Evolutionary conservation across 1,284 basidiomycete species (phyloP).

Genomic region (Hymenochaete sp.): DNA sequence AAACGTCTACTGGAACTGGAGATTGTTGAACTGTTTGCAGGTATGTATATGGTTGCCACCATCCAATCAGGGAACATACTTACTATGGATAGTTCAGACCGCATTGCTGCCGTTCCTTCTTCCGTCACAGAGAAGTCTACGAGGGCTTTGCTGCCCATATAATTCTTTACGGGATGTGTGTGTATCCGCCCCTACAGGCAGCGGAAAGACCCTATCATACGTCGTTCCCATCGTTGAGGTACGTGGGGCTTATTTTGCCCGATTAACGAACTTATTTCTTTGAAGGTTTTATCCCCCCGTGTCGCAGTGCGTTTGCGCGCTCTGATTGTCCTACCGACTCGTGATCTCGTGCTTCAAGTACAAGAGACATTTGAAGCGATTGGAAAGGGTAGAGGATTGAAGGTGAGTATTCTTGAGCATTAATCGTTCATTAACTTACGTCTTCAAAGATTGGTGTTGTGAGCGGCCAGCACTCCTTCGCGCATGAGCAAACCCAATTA

Average conservation of each 20-base stretch:
- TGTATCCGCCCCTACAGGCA: conserved; percentile 96
- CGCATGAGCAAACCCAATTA: conserved; percentile 70
- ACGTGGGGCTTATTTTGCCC: conserved; percentile 17
- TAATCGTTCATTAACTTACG: conserved; percentile 6
- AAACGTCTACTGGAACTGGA: conserved; percentile 66
- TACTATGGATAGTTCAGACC: conserved; percentile 60
- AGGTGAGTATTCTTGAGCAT: conserved; percentile 40
- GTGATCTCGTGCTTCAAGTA: conserved; percentile 93
- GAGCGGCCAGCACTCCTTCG: conserved; percentile 79
- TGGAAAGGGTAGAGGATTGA: conserved; percentile 78
- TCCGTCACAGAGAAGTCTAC: conserved; percentile 29
- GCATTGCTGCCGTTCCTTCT: conserved; percentile 74
- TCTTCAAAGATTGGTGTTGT: conserved; percentile 60
- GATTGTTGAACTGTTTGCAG: conserved; percentile 78
- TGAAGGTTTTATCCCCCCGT: conserved; percentile 60
- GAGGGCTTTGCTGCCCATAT: conserved; percentile 63
- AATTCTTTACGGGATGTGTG: conserved; percentile 76
- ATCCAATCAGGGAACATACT: not conserved
- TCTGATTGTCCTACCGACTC: conserved; percentile 86
- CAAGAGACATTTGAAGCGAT: conserved; percentile 84
- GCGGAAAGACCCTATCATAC: conserved; percentile 95
- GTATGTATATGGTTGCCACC: conserved; percentile 39
- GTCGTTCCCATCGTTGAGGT: conserved; percentile 89
- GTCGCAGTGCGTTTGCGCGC: conserved; percentile 83
- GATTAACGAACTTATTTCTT: conserved; percentile 11